Conservation (phyloP, 441 rosid genomes). For the Pelargonium fulgidum region DNA sequence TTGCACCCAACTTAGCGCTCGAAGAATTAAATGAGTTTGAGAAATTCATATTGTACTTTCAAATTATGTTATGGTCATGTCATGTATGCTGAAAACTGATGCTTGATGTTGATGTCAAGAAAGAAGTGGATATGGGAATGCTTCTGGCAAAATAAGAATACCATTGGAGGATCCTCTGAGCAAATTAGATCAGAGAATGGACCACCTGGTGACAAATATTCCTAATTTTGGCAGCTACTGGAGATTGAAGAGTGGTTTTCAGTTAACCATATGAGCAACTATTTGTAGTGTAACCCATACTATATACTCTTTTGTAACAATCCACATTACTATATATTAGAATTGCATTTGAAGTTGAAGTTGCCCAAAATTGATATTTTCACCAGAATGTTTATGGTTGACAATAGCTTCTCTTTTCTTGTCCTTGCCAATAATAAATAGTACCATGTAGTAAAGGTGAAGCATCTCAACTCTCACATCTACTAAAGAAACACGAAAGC, state of each 20-base stretch:
- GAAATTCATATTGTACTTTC: too few species aligned
- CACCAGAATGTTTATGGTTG: too few species aligned
- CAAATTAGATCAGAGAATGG: not conserved
- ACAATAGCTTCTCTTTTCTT: too few species aligned
- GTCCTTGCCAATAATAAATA: too few species aligned
- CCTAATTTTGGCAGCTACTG: not conserved
- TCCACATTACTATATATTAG: not conserved
- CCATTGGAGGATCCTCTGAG: too few species aligned
- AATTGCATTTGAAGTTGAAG: not conserved
- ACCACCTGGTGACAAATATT: slow-evolving; percentile 1
- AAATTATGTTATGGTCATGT: too few species aligned
- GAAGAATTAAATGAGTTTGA: too few species aligned
- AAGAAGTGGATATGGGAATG: not conserved
- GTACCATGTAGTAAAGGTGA: too few species aligned
- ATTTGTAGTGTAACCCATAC: slow-evolving; percentile 1
- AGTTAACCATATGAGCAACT: not conserved
- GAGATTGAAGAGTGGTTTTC: not conserved
- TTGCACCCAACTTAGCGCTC: too few species aligned
- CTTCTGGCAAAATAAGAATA: not conserved
- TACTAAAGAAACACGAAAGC: too few species aligned
- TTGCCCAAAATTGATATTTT: not conserved
- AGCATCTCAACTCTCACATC: too few species aligned
- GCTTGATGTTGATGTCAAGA: not conserved
- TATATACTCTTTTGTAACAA: not conserved
- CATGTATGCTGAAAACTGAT: not conserved